Evolutionary conservation across 1,284 basidiomycete species (phyloP).

Genomic region (Laetiporus sulphureus): DNA sequence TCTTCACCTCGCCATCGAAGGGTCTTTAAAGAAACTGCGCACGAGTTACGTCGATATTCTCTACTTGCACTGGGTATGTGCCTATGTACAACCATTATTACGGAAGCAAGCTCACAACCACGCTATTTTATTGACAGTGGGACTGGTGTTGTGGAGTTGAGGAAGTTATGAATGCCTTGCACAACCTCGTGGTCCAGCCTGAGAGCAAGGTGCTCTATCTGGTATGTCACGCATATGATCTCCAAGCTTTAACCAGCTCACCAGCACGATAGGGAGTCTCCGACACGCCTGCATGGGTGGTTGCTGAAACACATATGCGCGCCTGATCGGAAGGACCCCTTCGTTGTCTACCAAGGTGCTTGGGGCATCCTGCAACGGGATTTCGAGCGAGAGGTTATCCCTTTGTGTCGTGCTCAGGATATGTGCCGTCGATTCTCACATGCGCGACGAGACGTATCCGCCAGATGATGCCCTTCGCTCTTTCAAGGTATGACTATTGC

Average conservation of each 20-base stretch:
- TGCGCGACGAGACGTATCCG: background rate
- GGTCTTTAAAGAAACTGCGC: conserved; percentile 47
- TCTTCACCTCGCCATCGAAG: conserved; percentile 36
- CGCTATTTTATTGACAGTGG: conserved; percentile 20
- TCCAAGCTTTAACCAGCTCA: background rate
- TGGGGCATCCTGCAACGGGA: conserved; percentile 40
- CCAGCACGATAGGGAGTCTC: conserved; percentile 22
- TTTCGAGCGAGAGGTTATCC: conserved; percentile 47
- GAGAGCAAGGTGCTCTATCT: conserved; percentile 42
- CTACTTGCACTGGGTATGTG: conserved; percentile 49
- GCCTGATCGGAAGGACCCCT: conserved; percentile 38
- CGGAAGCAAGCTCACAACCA: background rate
- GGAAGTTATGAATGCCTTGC: conserved; percentile 45
- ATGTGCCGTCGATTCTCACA: background rate
- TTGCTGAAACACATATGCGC: conserved; percentile 45
- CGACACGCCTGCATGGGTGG: conserved; percentile 49
- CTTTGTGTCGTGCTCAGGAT: conserved; percentile 41
- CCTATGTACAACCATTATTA: conserved; percentile 2
- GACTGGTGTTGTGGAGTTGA: conserved; percentile 38
- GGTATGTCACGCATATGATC: conserved; percentile 17
- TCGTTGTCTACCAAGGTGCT: conserved; percentile 43
- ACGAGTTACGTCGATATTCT: conserved; percentile 49
- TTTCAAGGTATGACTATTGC: too few relatives aligned
- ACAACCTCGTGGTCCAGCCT: conserved; percentile 34
- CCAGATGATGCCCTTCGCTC: conserved; percentile 12